Percentiles rank a stretch among this genome's conserved stretches.
Conservation (phyloP, 345 rosid species). For the Euphorbia peplus region DNA sequence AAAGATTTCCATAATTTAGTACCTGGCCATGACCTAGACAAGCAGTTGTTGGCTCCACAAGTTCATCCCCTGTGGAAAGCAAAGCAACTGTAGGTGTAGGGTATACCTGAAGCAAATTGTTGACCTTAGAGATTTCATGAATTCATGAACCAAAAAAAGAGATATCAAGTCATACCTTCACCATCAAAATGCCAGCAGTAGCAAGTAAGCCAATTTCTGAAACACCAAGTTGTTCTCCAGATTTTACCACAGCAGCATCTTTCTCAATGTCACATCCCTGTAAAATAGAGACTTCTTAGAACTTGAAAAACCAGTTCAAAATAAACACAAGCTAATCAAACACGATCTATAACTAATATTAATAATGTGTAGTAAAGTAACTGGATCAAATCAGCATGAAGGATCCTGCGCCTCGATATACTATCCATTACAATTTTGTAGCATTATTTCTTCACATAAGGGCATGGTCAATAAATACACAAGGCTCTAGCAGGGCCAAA, state of each 20-base stretch:
- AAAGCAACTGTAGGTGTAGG: constrained; percentile 74
- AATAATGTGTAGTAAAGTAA: too few species aligned
- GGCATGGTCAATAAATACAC: not conserved
- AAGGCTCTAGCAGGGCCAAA: not conserved
- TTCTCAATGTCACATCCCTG: constrained; percentile 90
- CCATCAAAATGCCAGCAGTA: constrained; percentile 66
- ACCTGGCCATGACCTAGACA: constrained; percentile 83
- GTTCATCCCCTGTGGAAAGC: constrained; percentile 96
- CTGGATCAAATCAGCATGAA: too few species aligned
- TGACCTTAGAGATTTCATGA: constrained; percentile 9
- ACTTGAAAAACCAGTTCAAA: constrained; percentile 5
- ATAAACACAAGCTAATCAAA: not conserved
- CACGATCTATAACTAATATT: too few species aligned
- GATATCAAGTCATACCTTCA: constrained; percentile 59
- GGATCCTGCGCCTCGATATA: too few species aligned
- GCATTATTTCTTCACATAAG: too few species aligned
- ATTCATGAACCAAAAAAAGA: constrained; percentile 21
- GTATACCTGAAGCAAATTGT: constrained; percentile 54
- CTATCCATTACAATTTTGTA: too few species aligned
- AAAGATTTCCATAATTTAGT: constrained; percentile 8
- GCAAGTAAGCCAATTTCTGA: constrained; percentile 94
- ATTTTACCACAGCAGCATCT: constrained; percentile 53
- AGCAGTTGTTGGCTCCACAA: constrained; percentile 64
- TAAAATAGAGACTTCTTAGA: constrained; percentile 18
- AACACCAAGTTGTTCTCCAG: constrained; percentile 78